A percentile compares a stretch with the other conserved stretches of the same genome.
These are phyloP conservation scores for Alliaria petiolata DNA, from an alignment of 345 rosid species.

Conservation along the genomic window DNA sequence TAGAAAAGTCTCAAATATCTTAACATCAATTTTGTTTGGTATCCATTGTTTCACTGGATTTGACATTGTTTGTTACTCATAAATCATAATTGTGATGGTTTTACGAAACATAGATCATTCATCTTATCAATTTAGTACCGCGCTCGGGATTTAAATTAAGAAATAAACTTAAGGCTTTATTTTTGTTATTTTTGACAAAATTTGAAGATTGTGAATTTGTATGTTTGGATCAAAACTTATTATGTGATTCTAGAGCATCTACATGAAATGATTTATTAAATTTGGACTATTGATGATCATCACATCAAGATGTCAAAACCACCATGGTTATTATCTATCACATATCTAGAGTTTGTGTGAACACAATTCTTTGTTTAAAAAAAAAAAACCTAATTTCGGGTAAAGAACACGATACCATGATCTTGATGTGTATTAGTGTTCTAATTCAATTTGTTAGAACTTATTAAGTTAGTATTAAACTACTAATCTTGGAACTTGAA, in stretches of 20 bases:
- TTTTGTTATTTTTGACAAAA: background rate
- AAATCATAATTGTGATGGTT: background rate
- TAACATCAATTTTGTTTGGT: too few relatives aligned
- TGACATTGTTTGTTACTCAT: background rate
- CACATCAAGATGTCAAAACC: slow-evolving; percentile 17
- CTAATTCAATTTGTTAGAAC: background rate
- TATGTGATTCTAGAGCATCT: too few relatives aligned
- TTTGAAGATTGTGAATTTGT: background rate
- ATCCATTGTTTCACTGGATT: background rate
- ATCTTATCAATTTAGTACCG: background rate
- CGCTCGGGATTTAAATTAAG: background rate
- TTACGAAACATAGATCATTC: background rate
- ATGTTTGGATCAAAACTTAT: background rate
- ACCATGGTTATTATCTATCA: slow-evolving; percentile 1
- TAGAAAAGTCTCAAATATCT: too few relatives aligned
- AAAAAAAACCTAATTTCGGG: slow-evolving; percentile 26
- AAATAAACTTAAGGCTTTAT: background rate
- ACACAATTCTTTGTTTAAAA: background rate
- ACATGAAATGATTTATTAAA: too few relatives aligned
- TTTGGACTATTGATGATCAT: background rate
- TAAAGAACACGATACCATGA: slow-evolving; percentile 21
- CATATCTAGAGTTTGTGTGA: slow-evolving; percentile 17
- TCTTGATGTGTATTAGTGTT: slow-evolving; percentile 5
- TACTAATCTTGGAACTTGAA: slow-evolving; percentile 31
- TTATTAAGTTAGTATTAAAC: background rate